Evolutionary conservation across 305 asterid genomes (phyloP).

Genomic region (Fraxinus paxiana): DNA sequence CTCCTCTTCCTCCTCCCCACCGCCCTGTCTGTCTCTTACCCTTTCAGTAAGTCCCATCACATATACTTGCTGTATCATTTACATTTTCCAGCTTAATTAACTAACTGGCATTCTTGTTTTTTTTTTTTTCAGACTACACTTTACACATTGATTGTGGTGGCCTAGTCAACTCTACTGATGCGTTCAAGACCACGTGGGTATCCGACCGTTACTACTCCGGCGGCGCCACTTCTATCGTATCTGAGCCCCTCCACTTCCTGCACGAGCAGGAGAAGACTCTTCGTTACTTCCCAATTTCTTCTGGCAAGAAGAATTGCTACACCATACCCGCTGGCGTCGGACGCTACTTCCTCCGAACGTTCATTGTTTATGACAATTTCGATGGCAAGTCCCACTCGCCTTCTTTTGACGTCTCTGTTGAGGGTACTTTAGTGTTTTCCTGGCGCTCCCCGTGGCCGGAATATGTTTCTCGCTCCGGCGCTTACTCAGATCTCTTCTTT

Average conservation of each 20-base stretch:
- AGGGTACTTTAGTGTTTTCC: slow-evolving; percentile 74
- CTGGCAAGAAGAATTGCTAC: slow-evolving; percentile 87
- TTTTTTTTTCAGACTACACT: slow-evolving; percentile 42
- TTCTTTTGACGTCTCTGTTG: slow-evolving; percentile 87
- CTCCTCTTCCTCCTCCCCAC: slow-evolving; percentile 27
- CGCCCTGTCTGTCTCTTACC: slow-evolving; percentile 36
- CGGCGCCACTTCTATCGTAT: slow-evolving; percentile 66
- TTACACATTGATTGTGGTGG: slow-evolving; percentile 84
- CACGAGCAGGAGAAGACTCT: slow-evolving; percentile 79
- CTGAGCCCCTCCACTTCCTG: slow-evolving; percentile 72
- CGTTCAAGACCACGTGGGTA: slow-evolving; percentile 63
- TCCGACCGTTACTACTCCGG: slow-evolving; percentile 81
- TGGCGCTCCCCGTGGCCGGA: slow-evolving; percentile 94
- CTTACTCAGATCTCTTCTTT: slow-evolving; percentile 85
- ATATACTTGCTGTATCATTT: neutral
- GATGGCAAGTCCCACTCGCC: slow-evolving; percentile 82
- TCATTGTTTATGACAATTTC: slow-evolving; percentile 80
- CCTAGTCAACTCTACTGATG: slow-evolving; percentile 58
- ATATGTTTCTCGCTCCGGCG: slow-evolving; percentile 60
- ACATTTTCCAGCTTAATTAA: neutral
- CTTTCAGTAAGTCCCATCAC: slow-evolving; percentile 47
- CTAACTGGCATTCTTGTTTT: neutral
- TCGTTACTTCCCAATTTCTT: slow-evolving; percentile 72
- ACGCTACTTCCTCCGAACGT: slow-evolving; percentile 63
- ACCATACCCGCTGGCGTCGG: slow-evolving; percentile 44